A percentile compares a stretch with the other conserved stretches of the same genome.
These are phyloP conservation scores for Uronychia binucleata DNA, from an alignment of 73 alveolate genomes.

Conservation along the genomic window DNA sequence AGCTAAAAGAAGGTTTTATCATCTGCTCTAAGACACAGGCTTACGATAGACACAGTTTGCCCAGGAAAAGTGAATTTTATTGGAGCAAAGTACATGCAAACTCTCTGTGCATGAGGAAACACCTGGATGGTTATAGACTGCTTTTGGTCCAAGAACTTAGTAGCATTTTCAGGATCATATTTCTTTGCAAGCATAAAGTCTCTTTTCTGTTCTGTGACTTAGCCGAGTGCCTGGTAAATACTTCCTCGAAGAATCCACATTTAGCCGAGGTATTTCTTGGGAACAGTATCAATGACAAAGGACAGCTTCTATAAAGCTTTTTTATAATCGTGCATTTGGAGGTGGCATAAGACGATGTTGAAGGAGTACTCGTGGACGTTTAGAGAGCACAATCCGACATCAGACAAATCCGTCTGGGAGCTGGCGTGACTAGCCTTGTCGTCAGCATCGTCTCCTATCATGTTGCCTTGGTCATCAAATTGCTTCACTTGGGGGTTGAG, in stretches of 20 bases:
- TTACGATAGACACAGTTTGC: not conserved
- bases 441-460: not conserved
- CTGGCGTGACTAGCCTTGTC: not conserved
- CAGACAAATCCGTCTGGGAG: slow-evolving; percentile 19
- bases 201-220: slow-evolving; percentile 25
- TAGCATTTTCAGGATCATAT: slow-evolving; percentile 45
- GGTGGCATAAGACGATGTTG: slow-evolving; percentile 40
- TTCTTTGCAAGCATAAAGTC: slow-evolving; percentile 53
- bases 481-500: not conserved
- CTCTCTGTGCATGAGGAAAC: slow-evolving; percentile 55
- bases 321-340: slow-evolving; percentile 31
- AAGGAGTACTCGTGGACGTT: slow-evolving; percentile 63
- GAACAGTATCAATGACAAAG: slow-evolving; percentile 56
- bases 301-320: slow-evolving; percentile 48
- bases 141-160: slow-evolving; percentile 40
- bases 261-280: slow-evolving; percentile 51
- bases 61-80: slow-evolving; percentile 53
- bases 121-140: slow-evolving; percentile 33
- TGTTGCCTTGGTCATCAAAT: not conserved
- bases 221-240: slow-evolving; percentile 27
- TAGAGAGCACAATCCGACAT: slow-evolving; percentile 66
- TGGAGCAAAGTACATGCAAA: slow-evolving; percentile 42
- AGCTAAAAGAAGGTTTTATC: slow-evolving; percentile 67
- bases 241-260: slow-evolving; percentile 55
- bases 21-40: not conserved